Evolutionary conservation across 163 green algal species (phyloP).

Genomic region (Scenedesmus sp.): DNA sequence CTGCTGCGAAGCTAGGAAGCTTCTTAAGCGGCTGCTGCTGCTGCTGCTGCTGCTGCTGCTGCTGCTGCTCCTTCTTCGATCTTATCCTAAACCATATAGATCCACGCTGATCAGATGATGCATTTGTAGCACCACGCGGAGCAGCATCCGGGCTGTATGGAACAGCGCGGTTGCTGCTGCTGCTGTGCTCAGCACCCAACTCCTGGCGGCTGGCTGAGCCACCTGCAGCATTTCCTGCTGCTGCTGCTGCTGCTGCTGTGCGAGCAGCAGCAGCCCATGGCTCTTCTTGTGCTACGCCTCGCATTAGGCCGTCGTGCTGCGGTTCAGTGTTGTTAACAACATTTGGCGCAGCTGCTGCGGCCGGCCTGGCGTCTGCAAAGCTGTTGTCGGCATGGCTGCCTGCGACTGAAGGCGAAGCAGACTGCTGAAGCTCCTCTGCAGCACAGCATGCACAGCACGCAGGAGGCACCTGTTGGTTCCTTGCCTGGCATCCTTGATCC

Average conservation of each 20-base stretch:
- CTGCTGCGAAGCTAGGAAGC: neutral
- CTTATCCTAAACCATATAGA: neutral
- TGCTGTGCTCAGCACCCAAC: neutral
- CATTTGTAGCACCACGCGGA: neutral
- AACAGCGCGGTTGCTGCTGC: neutral
- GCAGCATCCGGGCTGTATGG: neutral
- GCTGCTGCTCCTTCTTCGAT: constrained; percentile 12
- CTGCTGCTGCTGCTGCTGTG: constrained; percentile 11
- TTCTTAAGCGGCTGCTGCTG: neutral
- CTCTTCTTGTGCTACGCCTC: neutral
- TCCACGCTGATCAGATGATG: neutral
- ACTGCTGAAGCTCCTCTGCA: neutral
- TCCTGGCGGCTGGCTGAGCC: neutral
- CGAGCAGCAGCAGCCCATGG: constrained; percentile 3
- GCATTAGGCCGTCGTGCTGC: neutral
- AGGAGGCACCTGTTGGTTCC: neutral
- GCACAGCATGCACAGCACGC: neutral
- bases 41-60: constrained; percentile 17
- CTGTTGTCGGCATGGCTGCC: neutral
- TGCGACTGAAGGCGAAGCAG: neutral
- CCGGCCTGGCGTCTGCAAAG: neutral
- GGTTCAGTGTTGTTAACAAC: neutral
- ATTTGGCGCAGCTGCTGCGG: neutral
- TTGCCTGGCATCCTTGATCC: no score
- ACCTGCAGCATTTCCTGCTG: neutral